phyloP scores from a whole-genome alignment of 495 filamentous ascomycete species.

The Jackrogersella minutella region DNA sequence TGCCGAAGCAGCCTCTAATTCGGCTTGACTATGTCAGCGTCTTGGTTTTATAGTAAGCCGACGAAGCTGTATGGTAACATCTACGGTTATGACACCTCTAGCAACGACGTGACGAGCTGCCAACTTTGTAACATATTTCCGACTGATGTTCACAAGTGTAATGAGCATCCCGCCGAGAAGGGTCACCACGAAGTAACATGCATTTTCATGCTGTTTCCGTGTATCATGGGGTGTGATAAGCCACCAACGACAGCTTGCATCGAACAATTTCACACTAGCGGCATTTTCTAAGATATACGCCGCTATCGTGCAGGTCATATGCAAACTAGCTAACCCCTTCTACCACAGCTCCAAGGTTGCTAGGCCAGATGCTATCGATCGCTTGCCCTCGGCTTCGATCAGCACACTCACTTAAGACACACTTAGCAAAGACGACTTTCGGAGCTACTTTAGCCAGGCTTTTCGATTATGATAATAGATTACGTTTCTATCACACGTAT shows the following conservation, averaged over 20 bases:
- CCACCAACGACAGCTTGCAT: constrained; percentile 8
- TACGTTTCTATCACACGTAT: too few relatives aligned
- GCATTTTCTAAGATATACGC: background rate
- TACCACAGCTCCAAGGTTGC: background rate
- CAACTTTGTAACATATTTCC: constrained; percentile 25
- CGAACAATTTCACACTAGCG: background rate
- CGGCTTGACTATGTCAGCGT: background rate
- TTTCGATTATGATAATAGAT: too few relatives aligned
- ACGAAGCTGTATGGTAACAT: constrained; percentile 11
- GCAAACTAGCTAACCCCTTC: constrained; percentile 7
- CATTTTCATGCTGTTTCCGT: constrained; percentile 2
- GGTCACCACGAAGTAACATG: constrained; percentile 7
- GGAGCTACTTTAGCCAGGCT: background rate
- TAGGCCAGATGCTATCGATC: background rate
- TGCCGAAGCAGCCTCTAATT: constrained; percentile 1
- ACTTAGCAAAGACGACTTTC: background rate
- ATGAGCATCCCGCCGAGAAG: background rate
- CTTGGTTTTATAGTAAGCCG: constrained; percentile 29
- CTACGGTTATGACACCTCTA: background rate
- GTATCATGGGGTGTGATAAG: constrained; percentile 2
- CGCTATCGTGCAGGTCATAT: constrained; percentile 10
- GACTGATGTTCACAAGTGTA: background rate
- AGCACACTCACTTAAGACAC: background rate
- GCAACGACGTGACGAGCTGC: constrained; percentile 20
- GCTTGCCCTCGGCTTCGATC: constrained; percentile 2